Evolutionary conservation across 148 eudicot genomes (phyloP), one percentile per base, ranked within the genome.

Genomic region (Silene uniflora): DNA sequence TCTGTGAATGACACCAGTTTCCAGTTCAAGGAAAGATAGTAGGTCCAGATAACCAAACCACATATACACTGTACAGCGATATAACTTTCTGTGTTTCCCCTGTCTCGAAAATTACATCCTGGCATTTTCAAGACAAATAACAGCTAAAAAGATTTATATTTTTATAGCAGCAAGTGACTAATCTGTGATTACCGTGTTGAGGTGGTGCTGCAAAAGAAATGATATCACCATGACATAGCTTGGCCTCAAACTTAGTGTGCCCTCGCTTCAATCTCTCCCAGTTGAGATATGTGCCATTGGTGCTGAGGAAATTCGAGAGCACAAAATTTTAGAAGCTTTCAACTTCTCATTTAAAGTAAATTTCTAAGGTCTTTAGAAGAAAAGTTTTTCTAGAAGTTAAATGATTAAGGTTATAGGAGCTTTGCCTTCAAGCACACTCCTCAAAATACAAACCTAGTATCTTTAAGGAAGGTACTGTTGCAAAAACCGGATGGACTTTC

Each of bases 271-370:
- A 75, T 76, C 80, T 91, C 78, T 87, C 89, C 93, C 96, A 91
- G 61, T 94, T 94, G 68, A 91, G 76, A 78, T 77, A 94, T 60
- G 98, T 90, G 73, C 98, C 98, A 87, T 94, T 94, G 68, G 93
- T 94, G 76, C 98, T 94, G 90, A 75, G 76, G 75, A 83, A 70
- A 66, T 56, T 73, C 64, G 76, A 82, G 39, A 47, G 14, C 58
- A 49, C 55, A 3, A 81, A 58, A 6, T 16, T 71, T 88, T 67
- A 84, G 70, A 73, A 55, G 65, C 10, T 6, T 35, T 18, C 60
- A 58, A 73, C 24, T 59, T 14, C 16, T 69, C 56, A 64, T 49
- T 58, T 17, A 6, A 5, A 72, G 23, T 29, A 27, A 72, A 58
- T 29, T 67, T 61, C 63, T 67, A 78, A 69, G 19, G 64, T 16